Base-by-base conservation (phyloP, 371 early-diverging fungal genomes). In the Mucor indicus region DNA sequence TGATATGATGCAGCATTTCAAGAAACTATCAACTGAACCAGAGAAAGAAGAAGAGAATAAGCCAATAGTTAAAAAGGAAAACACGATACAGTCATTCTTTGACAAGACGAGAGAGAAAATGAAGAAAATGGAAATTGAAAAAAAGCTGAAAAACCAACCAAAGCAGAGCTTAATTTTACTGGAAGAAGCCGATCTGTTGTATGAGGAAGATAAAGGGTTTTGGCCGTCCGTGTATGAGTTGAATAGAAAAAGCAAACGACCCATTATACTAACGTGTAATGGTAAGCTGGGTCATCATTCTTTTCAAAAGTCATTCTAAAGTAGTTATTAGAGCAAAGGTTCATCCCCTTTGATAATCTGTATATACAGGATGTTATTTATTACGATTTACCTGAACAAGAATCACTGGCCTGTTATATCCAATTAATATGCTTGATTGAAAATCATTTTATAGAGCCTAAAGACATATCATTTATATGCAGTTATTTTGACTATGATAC, bases 131-230 rank as follows among this genome's bases (percentile, higher is more conserved):
- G 23, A 44, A 39, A 25, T 33, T 21, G 52, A 57, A 0, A 31
- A 48, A 22, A 24, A 35, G 15, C 11, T 20, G 24, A 12, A 8
- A 22, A 22, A 30, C 9, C 38, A 48, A 25, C 58, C 60, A 13
- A 64, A 56, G 31, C 80, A 87, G 49, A 74, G 82, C 44, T 57
- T 92, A 33, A 71, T 92, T 9, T 58, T 92, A 7, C 58, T 92
- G 17, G 93, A 92, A 48, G 87, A 92, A 32, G 86, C 83, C 0
- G 92, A 92, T 55, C 54, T 89, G 2, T 53, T 92, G 10, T 91
- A 82, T 68, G 91, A 91, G 22, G 83, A 86, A 23, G 93, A 92
- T 53, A 82, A 81, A 31, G 86, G 89, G 0, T 84, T 92, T 38
- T 90, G 91, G 90, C 48, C 77, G 1, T 81, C 84, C 2, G 72